These are phyloP conservation scores for Penicillium oxalicum DNA, from an alignment of 2,329 filamentous ascomycete genomes.

Conservation along the genomic window DNA sequence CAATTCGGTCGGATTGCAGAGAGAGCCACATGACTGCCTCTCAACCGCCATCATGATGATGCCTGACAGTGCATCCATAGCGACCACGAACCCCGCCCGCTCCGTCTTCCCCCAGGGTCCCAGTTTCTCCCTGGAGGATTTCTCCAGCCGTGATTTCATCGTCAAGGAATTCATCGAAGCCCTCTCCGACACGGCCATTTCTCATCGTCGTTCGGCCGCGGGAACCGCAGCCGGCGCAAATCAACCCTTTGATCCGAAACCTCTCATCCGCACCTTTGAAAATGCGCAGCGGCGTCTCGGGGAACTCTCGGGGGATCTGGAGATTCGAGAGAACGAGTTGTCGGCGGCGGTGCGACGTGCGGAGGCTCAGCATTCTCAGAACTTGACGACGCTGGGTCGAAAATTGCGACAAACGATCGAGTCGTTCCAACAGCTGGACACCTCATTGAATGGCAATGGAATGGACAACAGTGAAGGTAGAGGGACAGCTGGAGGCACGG, in stretches of 20 bases:
- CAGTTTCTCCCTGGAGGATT: slow-evolving; percentile 81
- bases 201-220: slow-evolving; percentile 69
- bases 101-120: slow-evolving; percentile 71
- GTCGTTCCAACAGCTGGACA: slow-evolving; percentile 84
- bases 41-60: slow-evolving; percentile 23
- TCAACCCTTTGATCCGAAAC: slow-evolving; percentile 83
- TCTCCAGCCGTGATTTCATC: slow-evolving; percentile 87
- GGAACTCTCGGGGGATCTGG: slow-evolving; percentile 66
- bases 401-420: slow-evolving; percentile 90
- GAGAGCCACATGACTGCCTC: slow-evolving; percentile 12
- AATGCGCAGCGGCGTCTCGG: slow-evolving; percentile 51
- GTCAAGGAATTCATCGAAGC: slow-evolving; percentile 96
- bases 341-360: slow-evolving; percentile 83
- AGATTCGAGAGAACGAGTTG: slow-evolving; percentile 84
- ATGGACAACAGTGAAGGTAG: slow-evolving; percentile 17
- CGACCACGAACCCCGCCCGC: slow-evolving; percentile 46
- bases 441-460: slow-evolving; percentile 63
- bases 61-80: slow-evolving; percentile 36
- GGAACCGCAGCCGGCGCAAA: slow-evolving; percentile 30
- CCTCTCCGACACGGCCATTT: slow-evolving; percentile 75
- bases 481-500: slow-evolving; percentile 47
- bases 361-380: slow-evolving; percentile 86
- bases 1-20: background rate
- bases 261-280: slow-evolving; percentile 92
- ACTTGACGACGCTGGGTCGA: slow-evolving; percentile 75